Evolutionary conservation across 495 filamentous ascomycete species (phyloP), one percentile per base, ranked within the genome.

Genomic region (Daldinia loculata): DNA sequence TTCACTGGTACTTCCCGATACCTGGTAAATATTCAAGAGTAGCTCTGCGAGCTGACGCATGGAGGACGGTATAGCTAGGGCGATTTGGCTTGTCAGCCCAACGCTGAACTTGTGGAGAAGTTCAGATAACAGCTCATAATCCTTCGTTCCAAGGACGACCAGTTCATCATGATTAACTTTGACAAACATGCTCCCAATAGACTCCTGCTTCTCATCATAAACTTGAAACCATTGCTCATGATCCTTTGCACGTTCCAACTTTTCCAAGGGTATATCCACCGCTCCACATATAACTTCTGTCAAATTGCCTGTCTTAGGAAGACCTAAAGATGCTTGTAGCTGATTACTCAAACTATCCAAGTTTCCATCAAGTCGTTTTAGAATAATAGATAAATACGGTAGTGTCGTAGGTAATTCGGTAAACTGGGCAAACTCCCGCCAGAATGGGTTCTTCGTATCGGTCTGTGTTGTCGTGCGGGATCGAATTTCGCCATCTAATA

Each of bases 21-120:
- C 96, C 76, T 99, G 95, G 74, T 92, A 99, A 59, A 99, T 96
- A 74, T 97, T 93, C 70, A 98, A 83, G 51, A 99, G 87, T 36
- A 91, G 89, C 74, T 97, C 93, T 8, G 93, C 90, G n/a, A 98
- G 81, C 26, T 88, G 84, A 69, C 89, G 90, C 41, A 98, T 83
- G 72, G 92, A 89, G 0, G 87, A 88, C 6, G 93, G 92, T 70
- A 97, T 82, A 53, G 92, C 85, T 52, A 91, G 86, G 2, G 93
- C 89, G 69, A 99, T 93, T 72, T 95, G 91, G 61, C 92, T 84
- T 3, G 94, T 97, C 36, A 99, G 81, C 2, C 92, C 92, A 56
- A 90, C 91, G 45, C 86, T 86, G 79, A 98, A 98, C 1, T 86
- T 86, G 69, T 97, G 94, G 19, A 99, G 84, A 9, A 98, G 82